Evolutionary conservation across 495 filamentous ascomycete genomes (phyloP).

Genomic region (Staphylotrichum longicolle): DNA sequence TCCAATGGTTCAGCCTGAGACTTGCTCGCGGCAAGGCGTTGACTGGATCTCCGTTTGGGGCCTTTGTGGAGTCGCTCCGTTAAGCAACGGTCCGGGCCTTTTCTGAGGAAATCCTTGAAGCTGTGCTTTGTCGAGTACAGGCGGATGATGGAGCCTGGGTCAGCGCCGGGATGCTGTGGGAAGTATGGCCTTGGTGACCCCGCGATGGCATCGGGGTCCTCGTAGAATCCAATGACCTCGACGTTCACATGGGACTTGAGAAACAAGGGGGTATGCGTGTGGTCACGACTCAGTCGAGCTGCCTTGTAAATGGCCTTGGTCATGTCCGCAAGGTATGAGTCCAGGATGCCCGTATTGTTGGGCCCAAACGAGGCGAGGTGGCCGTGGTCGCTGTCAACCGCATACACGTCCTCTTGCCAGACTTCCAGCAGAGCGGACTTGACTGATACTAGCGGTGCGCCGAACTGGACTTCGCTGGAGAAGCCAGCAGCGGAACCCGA

Average conservation of each 20-base stretch:
- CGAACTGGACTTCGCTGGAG: conserved; percentile 42
- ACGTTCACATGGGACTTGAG: conserved; percentile 55
- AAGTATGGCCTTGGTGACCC: conserved; percentile 23
- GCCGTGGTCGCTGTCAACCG: conserved; percentile 57
- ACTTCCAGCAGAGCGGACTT: conserved; percentile 57
- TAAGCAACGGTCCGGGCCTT: conserved; percentile 45
- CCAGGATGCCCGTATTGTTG: conserved; percentile 48
- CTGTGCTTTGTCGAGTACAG: conserved; percentile 54
- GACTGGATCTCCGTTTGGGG: conserved; percentile 3
- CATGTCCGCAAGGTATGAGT: conserved; percentile 51
- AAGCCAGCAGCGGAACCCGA: conserved; percentile 38
- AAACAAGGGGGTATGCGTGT: conserved; percentile 44
- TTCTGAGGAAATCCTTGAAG: conserved; percentile 49
- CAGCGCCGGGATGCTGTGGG: neutral
- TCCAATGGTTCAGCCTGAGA: neutral
- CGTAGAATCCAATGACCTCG: conserved; percentile 62
- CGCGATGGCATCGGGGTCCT: conserved; percentile 48
- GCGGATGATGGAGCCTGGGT: conserved; percentile 37
- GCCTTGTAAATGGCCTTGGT: conserved; percentile 46
- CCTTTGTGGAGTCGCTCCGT: conserved; percentile 42
- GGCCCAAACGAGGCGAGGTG: conserved; percentile 58
- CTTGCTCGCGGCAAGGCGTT: too few relatives aligned
- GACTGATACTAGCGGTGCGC: conserved; percentile 61
- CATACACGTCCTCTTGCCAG: conserved; percentile 55
- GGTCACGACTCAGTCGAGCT: conserved; percentile 36